These are phyloP conservation scores for Leccinum pallidistipes DNA, from an alignment of 1,284 basidiomycete species.

Conservation along the genomic window DNA sequence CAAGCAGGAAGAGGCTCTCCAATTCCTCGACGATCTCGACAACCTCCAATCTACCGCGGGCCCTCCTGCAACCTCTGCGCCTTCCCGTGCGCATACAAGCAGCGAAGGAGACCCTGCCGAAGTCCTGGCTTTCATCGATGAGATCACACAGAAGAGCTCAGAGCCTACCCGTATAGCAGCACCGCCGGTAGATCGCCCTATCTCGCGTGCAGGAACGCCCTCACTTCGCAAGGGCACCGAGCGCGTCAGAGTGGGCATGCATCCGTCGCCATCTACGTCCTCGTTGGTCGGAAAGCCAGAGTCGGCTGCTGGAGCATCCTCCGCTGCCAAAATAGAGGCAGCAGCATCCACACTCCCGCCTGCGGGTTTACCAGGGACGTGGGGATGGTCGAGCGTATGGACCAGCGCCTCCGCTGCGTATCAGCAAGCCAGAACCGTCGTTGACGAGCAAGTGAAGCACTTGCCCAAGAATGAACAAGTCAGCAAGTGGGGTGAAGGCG, in stretches of 20 bases:
- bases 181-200: slow-evolving; percentile 55
- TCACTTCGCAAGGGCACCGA: slow-evolving; percentile 76
- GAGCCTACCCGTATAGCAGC: slow-evolving; percentile 65
- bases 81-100: slow-evolving; percentile 25
- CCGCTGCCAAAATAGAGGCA: slow-evolving; percentile 27
- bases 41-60: slow-evolving; percentile 37
- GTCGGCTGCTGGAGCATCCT: slow-evolving; percentile 19
- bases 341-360: slow-evolving; percentile 17
- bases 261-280: slow-evolving; percentile 38
- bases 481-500: slow-evolving; percentile 71
- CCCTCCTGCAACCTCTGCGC: slow-evolving; percentile 16
- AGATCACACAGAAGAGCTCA: slow-evolving; percentile 87
- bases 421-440: slow-evolving; percentile 83
- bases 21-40: slow-evolving; percentile 83
- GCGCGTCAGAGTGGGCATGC: slow-evolving; percentile 63
- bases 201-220: slow-evolving; percentile 69
- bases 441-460: slow-evolving; percentile 87
- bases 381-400: slow-evolving; percentile 90
- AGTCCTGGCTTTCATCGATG: slow-evolving; percentile 90
- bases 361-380: slow-evolving; percentile 42
- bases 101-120: slow-evolving; percentile 67
- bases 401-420: slow-evolving; percentile 82
- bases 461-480: slow-evolving; percentile 81
- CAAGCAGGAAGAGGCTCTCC: slow-evolving; percentile 86
- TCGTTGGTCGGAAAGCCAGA: slow-evolving; percentile 42